These are phyloP conservation scores for Arachis hypogaea DNA, from an alignment of 306 rosid species.

Conservation along the genomic window DNA sequence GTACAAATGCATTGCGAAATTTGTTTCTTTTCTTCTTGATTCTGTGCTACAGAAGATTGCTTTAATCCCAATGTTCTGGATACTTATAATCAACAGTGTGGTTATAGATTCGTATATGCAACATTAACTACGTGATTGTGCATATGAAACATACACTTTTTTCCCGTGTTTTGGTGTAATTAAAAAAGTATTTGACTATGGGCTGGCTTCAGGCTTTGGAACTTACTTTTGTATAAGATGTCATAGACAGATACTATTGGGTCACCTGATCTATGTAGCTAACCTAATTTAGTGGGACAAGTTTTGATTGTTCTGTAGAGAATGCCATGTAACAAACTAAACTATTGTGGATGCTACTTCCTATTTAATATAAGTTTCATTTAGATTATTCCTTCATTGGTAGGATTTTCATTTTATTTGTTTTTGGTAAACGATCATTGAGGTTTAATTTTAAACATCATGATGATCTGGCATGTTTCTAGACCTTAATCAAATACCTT, in stretches of 20 bases:
- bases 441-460: slow-evolving; percentile 1
- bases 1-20: neutral
- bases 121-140: neutral
- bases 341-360: slow-evolving; percentile 11
- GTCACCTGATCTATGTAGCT: neutral
- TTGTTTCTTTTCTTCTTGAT: slow-evolving; percentile 25
- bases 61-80: slow-evolving; percentile 26
- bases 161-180: slow-evolving; percentile 15
- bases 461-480: slow-evolving; percentile 10
- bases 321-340: neutral
- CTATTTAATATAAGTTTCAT: slow-evolving; percentile 1
- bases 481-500: slow-evolving; percentile 22
- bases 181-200: neutral
- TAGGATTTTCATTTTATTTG: slow-evolving; percentile 12
- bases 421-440: slow-evolving; percentile 6
- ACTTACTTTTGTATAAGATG: neutral
- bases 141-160: slow-evolving; percentile 18
- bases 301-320: neutral
- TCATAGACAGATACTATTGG: neutral
- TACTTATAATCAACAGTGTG: slow-evolving; percentile 14
- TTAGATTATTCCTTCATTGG: slow-evolving; percentile 14
- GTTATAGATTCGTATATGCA: slow-evolving; percentile 15
- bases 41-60: slow-evolving; percentile 19
- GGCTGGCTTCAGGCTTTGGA: neutral
- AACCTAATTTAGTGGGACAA: neutral